Percentiles rank a stretch among this genome's conserved stretches.
phyloP scores from a whole-genome alignment of 306 rosid species.

The Pyrus communis region DNA sequence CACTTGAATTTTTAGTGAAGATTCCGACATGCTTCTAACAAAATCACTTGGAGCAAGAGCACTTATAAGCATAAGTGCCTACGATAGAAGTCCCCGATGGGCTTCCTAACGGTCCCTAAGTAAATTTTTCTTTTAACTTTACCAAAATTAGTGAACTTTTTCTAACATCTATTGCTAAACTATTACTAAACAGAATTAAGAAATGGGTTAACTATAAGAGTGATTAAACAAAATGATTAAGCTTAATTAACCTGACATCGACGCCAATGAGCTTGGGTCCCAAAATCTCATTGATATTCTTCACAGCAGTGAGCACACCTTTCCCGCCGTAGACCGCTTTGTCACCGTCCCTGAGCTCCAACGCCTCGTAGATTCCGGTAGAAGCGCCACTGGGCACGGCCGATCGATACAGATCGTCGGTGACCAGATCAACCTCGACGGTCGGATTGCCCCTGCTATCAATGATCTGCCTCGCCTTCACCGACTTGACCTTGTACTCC shows the following conservation, averaged over 20 bases:
- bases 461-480: conserved; percentile 88
- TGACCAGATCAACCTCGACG: conserved; percentile 86
- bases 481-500: conserved; percentile 53
- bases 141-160: background rate
- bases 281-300: conserved; percentile 64
- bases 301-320: conserved; percentile 83
- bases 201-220: background rate
- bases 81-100: background rate
- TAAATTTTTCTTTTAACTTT: background rate
- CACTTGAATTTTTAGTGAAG: background rate
- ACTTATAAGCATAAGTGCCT: no score
- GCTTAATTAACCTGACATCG: conserved; percentile 57
- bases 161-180: background rate
- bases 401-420: conserved; percentile 79
- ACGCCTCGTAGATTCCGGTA: conserved; percentile 93
- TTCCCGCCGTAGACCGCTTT: conserved; percentile 79
- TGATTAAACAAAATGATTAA: background rate
- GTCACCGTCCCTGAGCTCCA: conserved; percentile 93
- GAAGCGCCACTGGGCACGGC: conserved; percentile 98
- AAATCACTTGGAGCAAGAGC: background rate
- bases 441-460: conserved; percentile 98
- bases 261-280: conserved; percentile 83
- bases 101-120: background rate
- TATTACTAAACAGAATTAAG: background rate
- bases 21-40: background rate